Conservation (phyloP, 2,329 filamentous ascomycete species). For the Nemania abortiva region DNA sequence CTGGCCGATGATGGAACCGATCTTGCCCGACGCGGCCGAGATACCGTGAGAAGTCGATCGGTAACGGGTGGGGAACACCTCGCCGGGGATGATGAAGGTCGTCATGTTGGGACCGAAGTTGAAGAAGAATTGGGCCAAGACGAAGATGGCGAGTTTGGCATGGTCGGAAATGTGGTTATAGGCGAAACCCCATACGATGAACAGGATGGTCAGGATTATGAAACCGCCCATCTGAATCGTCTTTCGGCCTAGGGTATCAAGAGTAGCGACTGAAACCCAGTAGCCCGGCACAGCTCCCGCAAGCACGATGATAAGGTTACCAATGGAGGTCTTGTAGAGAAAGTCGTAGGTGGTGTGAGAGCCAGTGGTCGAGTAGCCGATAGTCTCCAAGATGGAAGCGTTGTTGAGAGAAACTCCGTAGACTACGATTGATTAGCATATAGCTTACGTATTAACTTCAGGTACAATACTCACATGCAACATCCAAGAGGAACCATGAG, state of each 20-base stretch:
- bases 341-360: constrained; percentile 72
- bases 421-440: constrained; percentile 48
- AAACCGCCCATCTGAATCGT: constrained; percentile 78
- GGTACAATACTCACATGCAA: constrained; percentile 59
- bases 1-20: constrained; percentile 69
- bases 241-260: constrained; percentile 82
- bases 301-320: constrained; percentile 82
- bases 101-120: constrained; percentile 70
- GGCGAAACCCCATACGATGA: constrained; percentile 71
- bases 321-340: constrained; percentile 80
- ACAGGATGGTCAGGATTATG: constrained; percentile 68
- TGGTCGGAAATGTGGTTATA: constrained; percentile 65
- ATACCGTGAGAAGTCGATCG: constrained; percentile 69
- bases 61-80: constrained; percentile 69
- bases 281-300: constrained; percentile 85
- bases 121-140: constrained; percentile 70
- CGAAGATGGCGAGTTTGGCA: constrained; percentile 68
- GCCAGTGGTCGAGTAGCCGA: constrained; percentile 73
- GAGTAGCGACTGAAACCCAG: constrained; percentile 80
- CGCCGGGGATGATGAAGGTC: constrained; percentile 68
- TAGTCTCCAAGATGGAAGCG: constrained; percentile 75
- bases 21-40: constrained; percentile 66
- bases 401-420: constrained; percentile 82
- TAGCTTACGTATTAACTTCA: constrained; percentile 40
- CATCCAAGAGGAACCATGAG: constrained; percentile 78